Percentiles rank a stretch among this genome's conserved stretches.
Evolutionary conservation across 2,329 filamentous ascomycete species (phyloP).

Genomic region (Metarhizium humberi): DNA sequence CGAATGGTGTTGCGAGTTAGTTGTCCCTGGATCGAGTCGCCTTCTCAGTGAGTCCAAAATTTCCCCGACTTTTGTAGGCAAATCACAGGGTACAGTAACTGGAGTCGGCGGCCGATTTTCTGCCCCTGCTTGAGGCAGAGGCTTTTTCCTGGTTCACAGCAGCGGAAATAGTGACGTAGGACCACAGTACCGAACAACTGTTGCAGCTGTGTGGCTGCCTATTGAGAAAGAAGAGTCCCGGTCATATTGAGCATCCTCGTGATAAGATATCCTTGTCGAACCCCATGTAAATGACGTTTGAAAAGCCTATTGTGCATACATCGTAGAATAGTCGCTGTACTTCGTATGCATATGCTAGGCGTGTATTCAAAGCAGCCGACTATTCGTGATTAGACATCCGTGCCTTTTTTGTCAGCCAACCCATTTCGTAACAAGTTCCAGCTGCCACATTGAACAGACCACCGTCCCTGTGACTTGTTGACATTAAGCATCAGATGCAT

Average conservation of each 20-base stretch:
- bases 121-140: neutral
- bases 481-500: constrained; percentile 27
- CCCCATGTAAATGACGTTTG: neutral
- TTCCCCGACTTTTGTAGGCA: neutral
- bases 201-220: neutral
- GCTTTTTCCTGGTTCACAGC: neutral
- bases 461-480: neutral
- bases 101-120: neutral
- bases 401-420: no score
- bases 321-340: neutral
- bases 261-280: neutral
- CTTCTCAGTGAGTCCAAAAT: neutral
- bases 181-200: neutral
- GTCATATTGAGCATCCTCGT: neutral
- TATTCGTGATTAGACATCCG: neutral
- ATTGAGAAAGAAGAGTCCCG: neutral
- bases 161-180: neutral
- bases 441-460: neutral
- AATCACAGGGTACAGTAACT: neutral
- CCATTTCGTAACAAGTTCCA: neutral
- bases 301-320: neutral
- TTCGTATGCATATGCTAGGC: neutral
- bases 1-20: neutral
- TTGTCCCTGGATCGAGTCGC: neutral
- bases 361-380: neutral